Conservation (phyloP, 2,329 filamentous ascomycete genomes). For the Claviceps arundinis region DNA sequence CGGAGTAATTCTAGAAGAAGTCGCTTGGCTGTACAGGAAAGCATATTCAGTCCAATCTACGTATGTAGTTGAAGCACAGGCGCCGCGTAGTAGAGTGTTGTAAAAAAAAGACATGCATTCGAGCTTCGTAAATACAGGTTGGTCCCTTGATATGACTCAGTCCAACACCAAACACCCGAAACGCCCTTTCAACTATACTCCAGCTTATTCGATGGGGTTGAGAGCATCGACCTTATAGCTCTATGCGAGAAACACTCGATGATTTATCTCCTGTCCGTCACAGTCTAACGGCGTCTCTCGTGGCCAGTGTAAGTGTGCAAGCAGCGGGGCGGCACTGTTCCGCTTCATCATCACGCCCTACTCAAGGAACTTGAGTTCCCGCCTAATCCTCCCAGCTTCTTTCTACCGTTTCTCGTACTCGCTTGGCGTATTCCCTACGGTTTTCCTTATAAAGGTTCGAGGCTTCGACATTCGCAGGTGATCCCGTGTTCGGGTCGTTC, state of each 20-base stretch:
- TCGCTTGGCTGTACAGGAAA: too few relatives aligned
- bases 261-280: background rate
- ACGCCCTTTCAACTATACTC: slow-evolving; percentile 14
- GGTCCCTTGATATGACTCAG: slow-evolving; percentile 19
- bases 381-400: slow-evolving; percentile 93
- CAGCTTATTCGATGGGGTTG: background rate
- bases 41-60: too few relatives aligned
- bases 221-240: background rate
- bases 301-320: too few relatives aligned
- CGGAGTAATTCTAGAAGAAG: too few relatives aligned
- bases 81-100: too few relatives aligned
- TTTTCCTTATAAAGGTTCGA: slow-evolving; percentile 99
- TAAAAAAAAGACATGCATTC: slow-evolving; percentile 3
- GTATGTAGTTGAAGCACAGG: too few relatives aligned
- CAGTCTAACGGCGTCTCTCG: background rate
- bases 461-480: slow-evolving; percentile 92
- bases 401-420: slow-evolving; percentile 91
- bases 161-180: slow-evolving; percentile 19
- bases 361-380: background rate
- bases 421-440: slow-evolving; percentile 87
- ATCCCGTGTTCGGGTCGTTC: slow-evolving; percentile 97
- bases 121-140: slow-evolving; percentile 4
- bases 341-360: background rate
- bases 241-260: background rate
- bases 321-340: background rate